Evolutionary conservation across 805 yeast species (phyloP).

Genomic region (Pichia nakasei): DNA sequence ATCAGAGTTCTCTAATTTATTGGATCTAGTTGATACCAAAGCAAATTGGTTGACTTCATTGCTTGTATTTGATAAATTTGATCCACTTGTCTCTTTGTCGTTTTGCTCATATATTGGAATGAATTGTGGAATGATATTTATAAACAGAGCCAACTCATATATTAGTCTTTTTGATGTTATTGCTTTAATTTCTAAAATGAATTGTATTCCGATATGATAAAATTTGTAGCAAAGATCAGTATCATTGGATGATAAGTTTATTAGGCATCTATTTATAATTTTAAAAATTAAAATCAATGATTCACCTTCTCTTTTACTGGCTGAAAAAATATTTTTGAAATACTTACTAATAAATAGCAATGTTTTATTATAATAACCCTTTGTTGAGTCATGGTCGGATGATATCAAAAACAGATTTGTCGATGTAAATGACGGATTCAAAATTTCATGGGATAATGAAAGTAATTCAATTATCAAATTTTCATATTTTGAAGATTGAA

Average conservation of each 20-base stretch:
- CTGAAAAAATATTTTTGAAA: conserved; percentile 11
- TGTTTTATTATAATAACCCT: conserved; percentile 12
- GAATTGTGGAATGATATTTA: conserved; percentile 36
- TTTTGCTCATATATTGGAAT: conserved; percentile 12
- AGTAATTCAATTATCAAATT: conserved; percentile 17
- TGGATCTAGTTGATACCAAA: not conserved
- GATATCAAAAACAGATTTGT: not conserved
- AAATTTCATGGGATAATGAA: conserved; percentile 10
- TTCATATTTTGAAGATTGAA: conserved; percentile 13
- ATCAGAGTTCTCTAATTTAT: not conserved
- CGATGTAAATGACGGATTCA: conserved; percentile 16
- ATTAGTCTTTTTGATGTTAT: conserved; percentile 35
- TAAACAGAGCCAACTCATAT: conserved; percentile 36
- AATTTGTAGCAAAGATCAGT: conserved; percentile 30
- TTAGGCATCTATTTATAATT: conserved; percentile 37
- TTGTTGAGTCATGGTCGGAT: not conserved
- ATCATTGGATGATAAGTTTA: conserved; percentile 34
- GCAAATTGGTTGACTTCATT: not conserved
- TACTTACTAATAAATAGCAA: conserved; percentile 11
- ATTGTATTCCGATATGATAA: conserved; percentile 30
- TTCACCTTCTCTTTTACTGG: conserved; percentile 19
- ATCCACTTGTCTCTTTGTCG: no score
- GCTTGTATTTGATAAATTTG: not conserved
- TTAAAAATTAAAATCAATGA: conserved; percentile 27
- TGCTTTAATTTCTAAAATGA: conserved; percentile 28